Evolutionary conservation across 2,329 filamentous ascomycete genomes (phyloP), one percentile per base, ranked within the genome.

Genomic region (Colletotrichum liaoningense): DNA sequence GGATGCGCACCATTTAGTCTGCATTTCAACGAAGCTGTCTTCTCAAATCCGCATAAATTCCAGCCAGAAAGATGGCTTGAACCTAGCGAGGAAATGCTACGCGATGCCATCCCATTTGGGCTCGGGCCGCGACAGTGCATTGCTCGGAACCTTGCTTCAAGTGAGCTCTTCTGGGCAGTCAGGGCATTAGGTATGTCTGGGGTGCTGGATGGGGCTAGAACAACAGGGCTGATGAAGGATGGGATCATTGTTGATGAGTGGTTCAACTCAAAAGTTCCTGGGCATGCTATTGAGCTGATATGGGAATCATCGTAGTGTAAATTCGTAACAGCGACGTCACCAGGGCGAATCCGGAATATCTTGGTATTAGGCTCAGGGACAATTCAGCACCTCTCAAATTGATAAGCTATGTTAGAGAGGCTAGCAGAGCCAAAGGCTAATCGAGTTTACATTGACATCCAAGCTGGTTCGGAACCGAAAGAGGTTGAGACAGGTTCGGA

Each of bases 81-180:
- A 2, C 33, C 63, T 8, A 57, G 49, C 5, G 63, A 65, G 7
- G 26, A 6, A 19, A 65, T 65, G 63, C 24, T 57, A 16, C 63
- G 63, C 5, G 52, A 65, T 33, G 38, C 55, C 24, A 57, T 65
- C 16, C 63, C 52, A 2, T 65, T 65, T 16, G 63, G 63, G 2
- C 49, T 57, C 5, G 63, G 63, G 4, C 33, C 63, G 9, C 52
- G 63, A 2, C 63, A 65, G 24, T 65, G 63, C 24, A 65, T 65
- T 11, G 33, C 63, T 46, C 52, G 63, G 11, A 65, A 65, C 19
- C 63, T 65, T 24, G 63, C 63, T 35, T 56, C 63, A 3, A 65
- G 63, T 22, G 63, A 57, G 52, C 24, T 65, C 11, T 65, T 65
- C 33, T 57, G 63, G 63, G 63, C 63, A 2, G 52, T 65, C 12